A percentile compares a stretch with the other conserved stretches of the same genome.
Evolutionary conservation across 495 filamentous ascomycete species (phyloP).

Genomic region (Penicillium simplicissimum): DNA sequence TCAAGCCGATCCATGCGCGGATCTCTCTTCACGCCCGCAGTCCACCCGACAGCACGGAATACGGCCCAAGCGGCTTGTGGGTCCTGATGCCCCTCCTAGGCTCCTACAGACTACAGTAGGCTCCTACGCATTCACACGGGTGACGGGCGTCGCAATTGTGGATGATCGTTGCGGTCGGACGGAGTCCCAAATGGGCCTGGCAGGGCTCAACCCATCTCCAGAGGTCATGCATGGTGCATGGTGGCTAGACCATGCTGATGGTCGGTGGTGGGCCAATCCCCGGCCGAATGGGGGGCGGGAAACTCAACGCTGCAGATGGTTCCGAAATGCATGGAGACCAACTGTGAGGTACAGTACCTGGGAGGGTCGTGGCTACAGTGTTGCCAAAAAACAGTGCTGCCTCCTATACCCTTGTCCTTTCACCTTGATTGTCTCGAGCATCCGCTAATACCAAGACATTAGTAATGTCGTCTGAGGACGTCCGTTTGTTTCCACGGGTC

Average conservation of each 20-base stretch:
- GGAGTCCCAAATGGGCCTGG: slow-evolving; percentile 14
- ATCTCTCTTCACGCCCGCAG: slow-evolving; percentile 21
- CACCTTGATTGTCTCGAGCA: background rate
- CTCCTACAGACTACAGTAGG: too few relatives aligned
- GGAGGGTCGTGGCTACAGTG: background rate
- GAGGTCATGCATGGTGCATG: slow-evolving; percentile 12
- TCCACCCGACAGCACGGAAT: slow-evolving; percentile 15
- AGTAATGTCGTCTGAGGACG: background rate
- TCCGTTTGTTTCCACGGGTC: background rate
- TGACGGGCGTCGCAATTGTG: background rate
- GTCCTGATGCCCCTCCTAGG: slow-evolving; percentile 19
- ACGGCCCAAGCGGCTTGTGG: slow-evolving; percentile 31
- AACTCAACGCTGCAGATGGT: slow-evolving; percentile 12
- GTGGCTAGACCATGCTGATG: slow-evolving; percentile 9
- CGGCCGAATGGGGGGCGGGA: slow-evolving; percentile 6
- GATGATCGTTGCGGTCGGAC: slow-evolving; percentile 22
- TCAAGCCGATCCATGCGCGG: slow-evolving; percentile 19
- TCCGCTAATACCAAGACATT: background rate
- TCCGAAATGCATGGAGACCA: slow-evolving; percentile 8
- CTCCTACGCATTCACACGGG: slow-evolving; percentile 19
- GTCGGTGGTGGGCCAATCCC: background rate
- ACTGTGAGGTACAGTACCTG: slow-evolving; percentile 19
- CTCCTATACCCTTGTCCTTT: background rate
- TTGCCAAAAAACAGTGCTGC: background rate
- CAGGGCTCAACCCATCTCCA: slow-evolving; percentile 11